phyloP scores from a whole-genome alignment of 208 protist genomes.

The Polymyxa betae region DNA sequence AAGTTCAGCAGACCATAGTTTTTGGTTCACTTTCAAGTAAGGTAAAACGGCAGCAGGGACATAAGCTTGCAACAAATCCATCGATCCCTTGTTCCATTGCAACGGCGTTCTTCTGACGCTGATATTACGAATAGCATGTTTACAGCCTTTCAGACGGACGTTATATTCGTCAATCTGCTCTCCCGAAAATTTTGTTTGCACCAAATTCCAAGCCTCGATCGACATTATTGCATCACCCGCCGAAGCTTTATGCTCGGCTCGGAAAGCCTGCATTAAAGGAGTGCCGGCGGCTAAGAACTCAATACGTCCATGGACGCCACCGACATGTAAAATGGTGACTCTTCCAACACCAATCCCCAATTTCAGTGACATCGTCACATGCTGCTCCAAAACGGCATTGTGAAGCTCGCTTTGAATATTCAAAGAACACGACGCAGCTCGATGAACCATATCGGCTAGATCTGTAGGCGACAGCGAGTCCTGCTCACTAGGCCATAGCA shows the following conservation, averaged over 20 bases:
- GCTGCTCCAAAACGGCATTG: slow-evolving; percentile 52
- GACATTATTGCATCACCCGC: slow-evolving; percentile 58
- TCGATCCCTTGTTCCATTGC: slow-evolving; percentile 35
- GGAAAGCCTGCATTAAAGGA: slow-evolving; percentile 59
- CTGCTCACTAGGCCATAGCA: slow-evolving; percentile 55
- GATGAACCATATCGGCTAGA: slow-evolving; percentile 54
- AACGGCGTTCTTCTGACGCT: slow-evolving; percentile 8
- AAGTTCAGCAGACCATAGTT: slow-evolving; percentile 63
- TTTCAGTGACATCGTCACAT: slow-evolving; percentile 60
- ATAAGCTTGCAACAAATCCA: slow-evolving; percentile 47
- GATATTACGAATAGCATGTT: slow-evolving; percentile 23
- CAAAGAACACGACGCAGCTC: slow-evolving; percentile 58
- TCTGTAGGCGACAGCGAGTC: slow-evolving; percentile 6
- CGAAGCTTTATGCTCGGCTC: slow-evolving; percentile 34
- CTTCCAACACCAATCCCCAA: slow-evolving; percentile 60
- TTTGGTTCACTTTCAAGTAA: slow-evolving; percentile 57
- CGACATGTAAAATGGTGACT: slow-evolving; percentile 62
- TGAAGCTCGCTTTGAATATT: slow-evolving; percentile 60
- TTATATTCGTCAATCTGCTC: slow-evolving; percentile 36
- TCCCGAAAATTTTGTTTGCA: slow-evolving; percentile 50
- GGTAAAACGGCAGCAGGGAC: slow-evolving; percentile 62
- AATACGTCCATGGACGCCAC: slow-evolving; percentile 60
- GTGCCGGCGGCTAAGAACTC: slow-evolving; percentile 58
- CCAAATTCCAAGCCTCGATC: slow-evolving; percentile 54
- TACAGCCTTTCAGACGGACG: slow-evolving; percentile 22